Evolutionary conservation across 2,329 filamentous ascomycete species (phyloP).

Genomic region (Chaetomium sp.): DNA sequence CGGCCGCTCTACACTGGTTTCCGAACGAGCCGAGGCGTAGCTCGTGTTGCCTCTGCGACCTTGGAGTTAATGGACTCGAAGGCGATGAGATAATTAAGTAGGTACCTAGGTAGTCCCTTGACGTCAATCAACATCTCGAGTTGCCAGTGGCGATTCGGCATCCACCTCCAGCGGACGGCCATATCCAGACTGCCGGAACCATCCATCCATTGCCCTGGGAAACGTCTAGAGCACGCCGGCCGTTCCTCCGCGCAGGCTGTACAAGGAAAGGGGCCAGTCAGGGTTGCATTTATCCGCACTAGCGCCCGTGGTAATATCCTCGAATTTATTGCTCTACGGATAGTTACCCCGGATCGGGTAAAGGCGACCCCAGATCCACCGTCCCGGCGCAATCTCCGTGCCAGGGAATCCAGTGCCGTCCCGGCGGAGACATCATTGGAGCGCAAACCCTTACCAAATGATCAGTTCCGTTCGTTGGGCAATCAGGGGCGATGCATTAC

Average conservation of each 20-base stretch:
- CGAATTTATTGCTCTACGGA: conserved; percentile 29
- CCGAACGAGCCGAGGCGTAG: too few relatives aligned
- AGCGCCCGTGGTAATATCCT: conserved; percentile 28
- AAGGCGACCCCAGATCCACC: conserved; percentile 23
- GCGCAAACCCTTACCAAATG: background rate
- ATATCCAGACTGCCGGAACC: conserved; percentile 5
- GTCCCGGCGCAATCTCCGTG: conserved; percentile 9
- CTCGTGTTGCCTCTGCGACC: too few relatives aligned
- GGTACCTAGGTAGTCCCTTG: too few relatives aligned
- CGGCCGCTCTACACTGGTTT: too few relatives aligned
- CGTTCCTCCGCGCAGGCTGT: background rate
- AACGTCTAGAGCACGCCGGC: too few relatives aligned
- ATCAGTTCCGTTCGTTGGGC: background rate
- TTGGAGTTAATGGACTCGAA: too few relatives aligned
- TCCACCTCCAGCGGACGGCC: background rate
- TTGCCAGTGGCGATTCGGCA: background rate
- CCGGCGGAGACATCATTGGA: conserved; percentile 10
- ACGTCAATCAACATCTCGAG: too few relatives aligned
- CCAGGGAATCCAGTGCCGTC: conserved; percentile 11
- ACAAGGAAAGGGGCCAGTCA: background rate
- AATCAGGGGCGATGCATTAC: conserved; percentile 5
- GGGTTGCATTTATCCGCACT: conserved; percentile 33
- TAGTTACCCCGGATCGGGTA: conserved; percentile 34
- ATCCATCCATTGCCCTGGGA: background rate
- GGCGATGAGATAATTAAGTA: too few relatives aligned